Conservation (phyloP, 2,329 filamentous ascomycete species). For the Aspergillus texensis region DNA sequence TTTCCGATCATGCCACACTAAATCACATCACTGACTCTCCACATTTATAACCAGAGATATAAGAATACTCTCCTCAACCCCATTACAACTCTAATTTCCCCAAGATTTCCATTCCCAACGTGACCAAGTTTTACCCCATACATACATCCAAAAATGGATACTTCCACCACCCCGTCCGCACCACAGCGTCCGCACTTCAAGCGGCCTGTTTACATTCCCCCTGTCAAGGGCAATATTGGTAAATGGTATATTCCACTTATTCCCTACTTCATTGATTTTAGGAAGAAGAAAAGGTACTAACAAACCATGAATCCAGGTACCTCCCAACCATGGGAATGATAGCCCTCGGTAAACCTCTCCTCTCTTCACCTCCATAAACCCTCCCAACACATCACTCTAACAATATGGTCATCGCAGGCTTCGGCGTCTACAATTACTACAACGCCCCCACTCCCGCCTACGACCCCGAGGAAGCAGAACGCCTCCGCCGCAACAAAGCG, state of each 20-base stretch:
- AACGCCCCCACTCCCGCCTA: slow-evolving; percentile 4
- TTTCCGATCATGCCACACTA: slow-evolving; percentile 2
- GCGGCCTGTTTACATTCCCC: slow-evolving; percentile 9
- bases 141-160: neutral
- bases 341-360: slow-evolving; percentile 15
- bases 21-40: neutral
- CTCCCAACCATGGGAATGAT: slow-evolving; percentile 21
- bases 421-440: slow-evolving; percentile 21
- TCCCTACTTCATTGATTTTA: neutral
- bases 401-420: slow-evolving; percentile 12
- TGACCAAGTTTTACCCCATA: neutral
- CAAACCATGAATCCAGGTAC: slow-evolving; percentile 8
- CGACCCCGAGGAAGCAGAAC: slow-evolving; percentile 32
- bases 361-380: neutral
- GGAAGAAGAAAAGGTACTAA: neutral
- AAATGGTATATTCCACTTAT: slow-evolving; percentile 12
- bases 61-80: neutral
- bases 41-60: neutral
- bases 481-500: slow-evolving; percentile 39
- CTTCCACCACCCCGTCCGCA: slow-evolving; percentile 10
- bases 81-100: neutral
- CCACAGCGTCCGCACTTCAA: slow-evolving; percentile 17
- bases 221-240: slow-evolving; percentile 6
- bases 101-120: neutral
- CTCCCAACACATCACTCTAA: neutral